A percentile compares a stretch with the other conserved stretches of the same genome.
phyloP scores from a whole-genome alignment of 2,329 filamentous ascomycete genomes.

The Blumeria hordei region DNA sequence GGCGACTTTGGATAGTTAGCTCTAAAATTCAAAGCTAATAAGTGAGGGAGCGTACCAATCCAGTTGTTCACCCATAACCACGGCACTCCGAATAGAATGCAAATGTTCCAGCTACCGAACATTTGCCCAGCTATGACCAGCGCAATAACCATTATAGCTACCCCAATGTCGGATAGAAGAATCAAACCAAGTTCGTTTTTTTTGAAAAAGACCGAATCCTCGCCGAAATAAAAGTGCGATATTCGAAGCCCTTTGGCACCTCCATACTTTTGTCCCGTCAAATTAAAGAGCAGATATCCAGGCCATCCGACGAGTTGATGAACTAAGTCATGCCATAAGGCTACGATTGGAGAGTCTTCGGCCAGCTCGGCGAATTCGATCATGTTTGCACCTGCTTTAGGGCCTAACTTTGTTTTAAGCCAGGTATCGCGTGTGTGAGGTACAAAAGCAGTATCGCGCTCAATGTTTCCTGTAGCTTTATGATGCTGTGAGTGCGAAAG shows the following conservation, averaged over 20 bases:
- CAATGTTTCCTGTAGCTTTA: conserved; percentile 40
- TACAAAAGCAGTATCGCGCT: conserved; percentile 42
- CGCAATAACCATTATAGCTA: conserved; percentile 24
- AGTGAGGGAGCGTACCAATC: conserved; percentile 25
- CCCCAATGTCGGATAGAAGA: conserved; percentile 32
- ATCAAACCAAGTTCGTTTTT: conserved; percentile 30
- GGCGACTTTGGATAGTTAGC: conserved; percentile 23
- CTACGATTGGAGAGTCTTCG: conserved; percentile 36
- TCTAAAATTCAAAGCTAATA: conserved; percentile 1
- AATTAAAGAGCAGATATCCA: conserved; percentile 36
- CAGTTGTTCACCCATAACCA: conserved; percentile 43
- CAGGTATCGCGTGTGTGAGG: conserved; percentile 21
- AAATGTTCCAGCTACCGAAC: conserved; percentile 30
- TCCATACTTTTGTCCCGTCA: conserved; percentile 12
- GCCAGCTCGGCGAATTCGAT: conserved; percentile 25
- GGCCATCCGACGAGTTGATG: conserved; percentile 44
- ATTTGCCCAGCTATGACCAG: conserved; percentile 27
- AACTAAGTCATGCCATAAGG: conserved; percentile 27
- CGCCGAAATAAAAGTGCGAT: conserved; percentile 30
- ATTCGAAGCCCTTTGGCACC: conserved; percentile 12
- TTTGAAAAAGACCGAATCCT: conserved; percentile 34
- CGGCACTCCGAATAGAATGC: conserved; percentile 35
- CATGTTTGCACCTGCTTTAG: conserved; percentile 11
- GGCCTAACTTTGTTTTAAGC: conserved; percentile 12
- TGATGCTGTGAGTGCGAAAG: conserved; percentile 47